phyloP scores from a whole-genome alignment of 73 alveolate genomes.

The Loxodes magnus region DNA sequence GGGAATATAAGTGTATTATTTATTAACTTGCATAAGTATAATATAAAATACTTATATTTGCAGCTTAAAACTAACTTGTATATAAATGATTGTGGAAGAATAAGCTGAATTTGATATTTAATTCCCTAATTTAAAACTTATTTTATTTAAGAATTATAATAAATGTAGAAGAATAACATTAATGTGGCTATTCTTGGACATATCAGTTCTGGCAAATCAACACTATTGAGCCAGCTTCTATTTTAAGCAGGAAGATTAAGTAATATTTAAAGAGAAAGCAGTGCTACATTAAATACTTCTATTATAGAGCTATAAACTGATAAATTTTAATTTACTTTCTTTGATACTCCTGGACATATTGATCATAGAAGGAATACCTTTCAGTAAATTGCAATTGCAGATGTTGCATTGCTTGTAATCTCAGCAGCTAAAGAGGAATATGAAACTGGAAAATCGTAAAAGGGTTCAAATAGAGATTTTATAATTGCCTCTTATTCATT shows the following conservation, averaged over 20 bases:
- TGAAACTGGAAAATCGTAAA: slow-evolving; percentile 13
- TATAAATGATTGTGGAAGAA: too few relatives aligned
- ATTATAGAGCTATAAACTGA: slow-evolving; percentile 25
- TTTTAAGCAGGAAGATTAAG: not conserved
- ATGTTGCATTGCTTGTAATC: slow-evolving; percentile 50
- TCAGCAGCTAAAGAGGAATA: slow-evolving; percentile 63
- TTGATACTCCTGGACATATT: slow-evolving; percentile 62
- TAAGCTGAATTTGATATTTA: too few relatives aligned
- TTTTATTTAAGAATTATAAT: too few relatives aligned
- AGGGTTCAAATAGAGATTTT: slow-evolving; percentile 51
- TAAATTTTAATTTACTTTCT: slow-evolving; percentile 32
- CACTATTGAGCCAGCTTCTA: not conserved
- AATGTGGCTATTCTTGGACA: not conserved
- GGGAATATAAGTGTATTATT: too few relatives aligned
- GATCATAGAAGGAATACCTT: slow-evolving; percentile 12
- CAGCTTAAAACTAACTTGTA: too few relatives aligned
- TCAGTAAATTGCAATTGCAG: slow-evolving; percentile 49
- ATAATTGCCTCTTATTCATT: slow-evolving; percentile 57
- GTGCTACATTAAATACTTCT: slow-evolving; percentile 34
- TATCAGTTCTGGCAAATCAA: not conserved
- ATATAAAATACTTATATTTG: too few relatives aligned
- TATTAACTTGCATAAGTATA: too few relatives aligned
- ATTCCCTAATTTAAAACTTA: too few relatives aligned
- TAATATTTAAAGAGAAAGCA: slow-evolving; percentile 37
- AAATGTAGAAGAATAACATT: too few relatives aligned